phyloP scores from a whole-genome alignment of 2,329 filamentous ascomycete genomes.

The Ophiostoma populinum region DNA sequence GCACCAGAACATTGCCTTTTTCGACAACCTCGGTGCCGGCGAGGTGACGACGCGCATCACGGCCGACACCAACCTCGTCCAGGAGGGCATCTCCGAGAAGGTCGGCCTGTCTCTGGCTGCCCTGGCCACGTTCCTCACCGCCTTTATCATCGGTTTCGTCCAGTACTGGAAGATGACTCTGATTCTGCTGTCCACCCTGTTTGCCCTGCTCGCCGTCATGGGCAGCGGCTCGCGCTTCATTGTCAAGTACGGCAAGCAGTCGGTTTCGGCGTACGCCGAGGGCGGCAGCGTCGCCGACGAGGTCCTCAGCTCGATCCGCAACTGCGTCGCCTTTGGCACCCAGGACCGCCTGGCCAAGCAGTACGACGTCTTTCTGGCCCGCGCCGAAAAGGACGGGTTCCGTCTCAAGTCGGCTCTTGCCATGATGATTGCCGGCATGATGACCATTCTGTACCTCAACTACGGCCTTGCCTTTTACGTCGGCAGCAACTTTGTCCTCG shows the following conservation, averaged over 20 bases:
- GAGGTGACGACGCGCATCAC: constrained; percentile 93
- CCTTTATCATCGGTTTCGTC: constrained; percentile 79
- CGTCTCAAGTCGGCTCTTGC: constrained; percentile 57
- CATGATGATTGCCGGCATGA: constrained; percentile 69
- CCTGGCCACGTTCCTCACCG: constrained; percentile 66
- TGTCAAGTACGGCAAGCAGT: constrained; percentile 63
- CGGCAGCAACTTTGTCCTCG: constrained; percentile 57
- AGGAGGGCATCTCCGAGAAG: constrained; percentile 88
- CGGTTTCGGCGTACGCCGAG: constrained; percentile 61
- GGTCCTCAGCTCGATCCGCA: constrained; percentile 83
- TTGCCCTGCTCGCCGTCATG: constrained; percentile 66
- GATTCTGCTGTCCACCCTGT: constrained; percentile 67
- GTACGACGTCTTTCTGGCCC: constrained; percentile 59
- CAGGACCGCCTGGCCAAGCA: constrained; percentile 79
- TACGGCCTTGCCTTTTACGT: constrained; percentile 83
- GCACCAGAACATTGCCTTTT: constrained; percentile 80
- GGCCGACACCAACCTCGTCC: constrained; percentile 80
- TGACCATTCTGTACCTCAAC: constrained; percentile 70
- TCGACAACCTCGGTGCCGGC: constrained; percentile 81
- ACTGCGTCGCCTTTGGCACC: constrained; percentile 81
- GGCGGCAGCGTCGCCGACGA: constrained; percentile 87
- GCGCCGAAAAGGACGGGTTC: constrained; percentile 60
- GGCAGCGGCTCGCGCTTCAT: constrained; percentile 56
- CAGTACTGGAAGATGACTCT: constrained; percentile 87
- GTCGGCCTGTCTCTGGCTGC: constrained; percentile 61